Evolutionary conservation across 805 yeast genomes (phyloP).

Genomic region (Candida ulmi): DNA sequence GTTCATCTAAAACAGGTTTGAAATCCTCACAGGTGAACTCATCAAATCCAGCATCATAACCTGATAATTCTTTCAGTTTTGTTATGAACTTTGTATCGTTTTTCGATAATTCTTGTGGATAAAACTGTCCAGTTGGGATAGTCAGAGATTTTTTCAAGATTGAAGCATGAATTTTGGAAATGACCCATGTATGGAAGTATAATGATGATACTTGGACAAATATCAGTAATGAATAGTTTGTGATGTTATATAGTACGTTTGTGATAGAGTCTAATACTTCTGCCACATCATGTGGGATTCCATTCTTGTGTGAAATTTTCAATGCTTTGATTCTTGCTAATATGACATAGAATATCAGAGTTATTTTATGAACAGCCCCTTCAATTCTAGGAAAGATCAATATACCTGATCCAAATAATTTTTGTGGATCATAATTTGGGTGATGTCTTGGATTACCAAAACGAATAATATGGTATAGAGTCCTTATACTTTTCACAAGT

Average conservation of each 20-base stretch:
- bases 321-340: neutral
- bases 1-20: neutral
- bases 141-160: neutral
- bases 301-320: neutral
- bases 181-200: slow-evolving; percentile 1
- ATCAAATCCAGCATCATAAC: neutral
- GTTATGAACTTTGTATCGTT: neutral
- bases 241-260: neutral
- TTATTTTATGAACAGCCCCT: neutral
- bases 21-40: neutral
- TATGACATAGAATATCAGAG: neutral
- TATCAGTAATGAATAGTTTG: neutral
- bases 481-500: neutral
- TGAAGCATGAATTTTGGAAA: neutral
- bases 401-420: neutral
- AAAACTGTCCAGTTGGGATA: neutral
- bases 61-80: neutral
- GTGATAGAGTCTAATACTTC: neutral
- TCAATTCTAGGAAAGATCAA: neutral
- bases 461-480: neutral
- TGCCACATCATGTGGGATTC: neutral
- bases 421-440: neutral
- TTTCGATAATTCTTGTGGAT: neutral
- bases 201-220: neutral
- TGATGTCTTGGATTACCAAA: neutral